A percentile compares a stretch with the other conserved stretches of the same genome.
phyloP scores from a whole-genome alignment of 176 grass and related monocot species.

The Phragmites australis region DNA sequence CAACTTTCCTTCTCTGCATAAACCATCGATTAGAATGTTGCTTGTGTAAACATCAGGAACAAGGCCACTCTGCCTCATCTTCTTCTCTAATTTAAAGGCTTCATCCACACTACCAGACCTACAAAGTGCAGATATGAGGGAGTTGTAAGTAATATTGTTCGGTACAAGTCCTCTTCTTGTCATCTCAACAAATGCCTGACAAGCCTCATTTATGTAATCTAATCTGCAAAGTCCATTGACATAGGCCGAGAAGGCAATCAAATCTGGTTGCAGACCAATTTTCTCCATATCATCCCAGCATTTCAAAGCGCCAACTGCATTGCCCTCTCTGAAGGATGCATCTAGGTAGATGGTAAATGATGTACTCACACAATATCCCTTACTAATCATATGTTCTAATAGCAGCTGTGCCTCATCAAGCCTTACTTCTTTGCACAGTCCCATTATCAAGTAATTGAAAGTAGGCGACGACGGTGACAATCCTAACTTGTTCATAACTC shows the following conservation, averaged over 20 bases:
- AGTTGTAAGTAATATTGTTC: slow-evolving; percentile 95
- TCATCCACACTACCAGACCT: slow-evolving; percentile 61
- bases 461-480: slow-evolving; percentile 58
- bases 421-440: slow-evolving; percentile 59
- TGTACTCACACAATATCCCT: slow-evolving; percentile 61
- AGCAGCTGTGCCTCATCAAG: slow-evolving; percentile 56
- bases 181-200: slow-evolving; percentile 67
- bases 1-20: slow-evolving; percentile 74
- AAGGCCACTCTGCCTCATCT: slow-evolving; percentile 84
- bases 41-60: slow-evolving; percentile 83
- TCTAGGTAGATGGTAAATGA: slow-evolving; percentile 86
- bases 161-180: slow-evolving; percentile 69
- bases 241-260: slow-evolving; percentile 83
- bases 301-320: slow-evolving; percentile 53
- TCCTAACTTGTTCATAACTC: slow-evolving; percentile 55
- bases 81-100: slow-evolving; percentile 58
- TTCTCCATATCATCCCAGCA: slow-evolving; percentile 76
- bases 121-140: slow-evolving; percentile 76
- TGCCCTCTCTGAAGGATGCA: slow-evolving; percentile 68
- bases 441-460: slow-evolving; percentile 80
- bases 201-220: slow-evolving; percentile 64
- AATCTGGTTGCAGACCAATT: slow-evolving; percentile 61
- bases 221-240: slow-evolving; percentile 73
- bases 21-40: slow-evolving; percentile 88
- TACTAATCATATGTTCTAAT: slow-evolving; percentile 67